phyloP scores from a whole-genome alignment of 305 asterid species.

The Fraxinus baroniana region DNA sequence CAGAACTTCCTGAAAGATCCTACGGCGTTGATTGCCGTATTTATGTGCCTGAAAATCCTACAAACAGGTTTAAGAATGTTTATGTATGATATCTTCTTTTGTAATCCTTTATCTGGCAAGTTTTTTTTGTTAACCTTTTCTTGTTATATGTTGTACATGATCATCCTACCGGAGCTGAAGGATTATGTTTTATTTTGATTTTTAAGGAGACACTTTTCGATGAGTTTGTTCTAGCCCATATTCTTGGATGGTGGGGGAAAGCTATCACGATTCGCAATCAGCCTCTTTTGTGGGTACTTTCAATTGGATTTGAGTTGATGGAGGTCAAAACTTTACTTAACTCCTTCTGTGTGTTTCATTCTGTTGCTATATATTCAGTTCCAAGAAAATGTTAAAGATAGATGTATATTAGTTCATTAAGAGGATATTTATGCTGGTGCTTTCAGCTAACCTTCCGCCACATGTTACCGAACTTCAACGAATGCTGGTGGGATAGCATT shows the following conservation, averaged over 20 bases:
- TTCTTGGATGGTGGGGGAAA: slow-evolving; percentile 99
- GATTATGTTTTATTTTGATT: slow-evolving; percentile 26
- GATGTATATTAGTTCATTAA: neutral
- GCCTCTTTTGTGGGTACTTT: slow-evolving; percentile 93
- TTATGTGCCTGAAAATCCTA: slow-evolving; percentile 77
- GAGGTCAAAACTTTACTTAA: slow-evolving; percentile 53
- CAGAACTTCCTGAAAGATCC: slow-evolving; percentile 97
- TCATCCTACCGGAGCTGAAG: slow-evolving; percentile 22
- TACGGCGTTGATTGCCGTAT: slow-evolving; percentile 91
- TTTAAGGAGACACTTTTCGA: slow-evolving; percentile 91
- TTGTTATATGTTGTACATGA: slow-evolving; percentile 21
- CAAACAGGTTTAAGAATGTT: slow-evolving; percentile 98
- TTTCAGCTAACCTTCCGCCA: slow-evolving; percentile 95
- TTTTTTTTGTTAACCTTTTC: slow-evolving; percentile 12
- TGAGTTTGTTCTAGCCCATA: slow-evolving; percentile 92
- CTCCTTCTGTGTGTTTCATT: slow-evolving; percentile 12
- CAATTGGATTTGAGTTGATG: slow-evolving; percentile 93
- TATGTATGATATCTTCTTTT: slow-evolving; percentile 72
- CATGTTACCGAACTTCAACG: slow-evolving; percentile 97
- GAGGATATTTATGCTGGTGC: slow-evolving; percentile 19
- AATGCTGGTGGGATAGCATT: slow-evolving; percentile 99
- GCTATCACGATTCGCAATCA: slow-evolving; percentile 98
- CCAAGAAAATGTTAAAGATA: slow-evolving; percentile 1
- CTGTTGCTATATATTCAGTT: slow-evolving; percentile 20
- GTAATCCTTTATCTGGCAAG: slow-evolving; percentile 4